Evolutionary conservation across 2,329 filamentous ascomycete genomes (phyloP), one percentile per base, ranked within the genome.

Genomic region (Colletotrichum sp.): DNA sequence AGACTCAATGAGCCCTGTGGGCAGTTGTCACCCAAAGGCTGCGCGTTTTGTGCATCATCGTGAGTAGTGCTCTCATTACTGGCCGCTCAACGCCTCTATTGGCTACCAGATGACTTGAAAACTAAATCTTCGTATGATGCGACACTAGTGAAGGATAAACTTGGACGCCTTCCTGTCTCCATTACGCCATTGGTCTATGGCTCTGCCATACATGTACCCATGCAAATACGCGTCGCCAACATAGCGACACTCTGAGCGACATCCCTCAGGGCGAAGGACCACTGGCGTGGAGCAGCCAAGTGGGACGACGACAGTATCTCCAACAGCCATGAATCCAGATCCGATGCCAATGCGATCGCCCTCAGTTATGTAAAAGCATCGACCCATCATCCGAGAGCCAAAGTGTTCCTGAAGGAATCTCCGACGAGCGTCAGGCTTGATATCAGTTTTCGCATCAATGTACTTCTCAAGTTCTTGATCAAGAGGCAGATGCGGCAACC

Each of bases 121-220:
- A 12, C 34, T 36, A 8, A 36, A 8, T 7, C 34, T 36, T 36
- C 34, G 7, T 18, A 24, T 18, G 13, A 26, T 28, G 15, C 3
- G 9, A 15, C 28, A 61, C 28, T 24, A 77, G 24, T 72, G 65
- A 18, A 77, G 62, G n/a, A 73, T 12, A 38, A 73, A 77, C 34
- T 70, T 76, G 15, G 64, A 89, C 72, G 87, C 87, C 66, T 81
- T 80, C 76, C 87, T 84, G 81, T 91, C 91, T 71, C 88, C 85
- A 75, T 87, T 72, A 21, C 65, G 77, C 73, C 71, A 75, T 56
- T 79, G 77, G 10, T 80, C 75, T 12, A 84, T 61, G 7, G 83
- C 83, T 67, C 78, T 72, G 1, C 83, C 82, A 30, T 81, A 38
- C 83, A 85, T 85, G 32, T 83, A 84, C 1, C 80, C 79, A 72